Percentiles rank a stretch among this genome's conserved stretches.
Conservation (phyloP, 495 filamentous ascomycete species). For the Aspergillus olivimuriae region DNA sequence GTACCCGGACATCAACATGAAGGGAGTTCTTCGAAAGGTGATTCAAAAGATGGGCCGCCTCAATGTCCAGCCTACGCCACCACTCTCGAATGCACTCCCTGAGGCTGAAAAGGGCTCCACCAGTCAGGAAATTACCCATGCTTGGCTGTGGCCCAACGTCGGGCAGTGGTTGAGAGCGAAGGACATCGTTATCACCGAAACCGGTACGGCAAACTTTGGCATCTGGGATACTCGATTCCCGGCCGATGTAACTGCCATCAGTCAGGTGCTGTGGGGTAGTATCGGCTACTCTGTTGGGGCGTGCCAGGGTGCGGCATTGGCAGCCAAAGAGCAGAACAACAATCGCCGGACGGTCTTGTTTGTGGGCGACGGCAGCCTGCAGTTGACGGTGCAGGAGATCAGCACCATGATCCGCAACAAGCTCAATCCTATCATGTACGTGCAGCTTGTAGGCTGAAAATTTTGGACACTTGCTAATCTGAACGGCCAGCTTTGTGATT, state of each 20-base stretch:
- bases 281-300: conserved; percentile 81
- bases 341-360: conserved; percentile 72
- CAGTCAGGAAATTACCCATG: conserved; percentile 64
- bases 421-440: conserved; percentile 73
- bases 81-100: conserved; percentile 50
- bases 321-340: conserved; percentile 57
- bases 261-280: conserved; percentile 83
- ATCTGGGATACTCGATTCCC: conserved; percentile 87
- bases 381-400: conserved; percentile 80
- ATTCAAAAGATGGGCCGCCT: conserved; percentile 54
- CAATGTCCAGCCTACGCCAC: conserved; percentile 33
- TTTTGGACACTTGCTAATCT: too few relatives aligned
- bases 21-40: conserved; percentile 75
- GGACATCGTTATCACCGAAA: conserved; percentile 83
- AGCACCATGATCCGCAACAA: conserved; percentile 77
- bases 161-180: conserved; percentile 68
- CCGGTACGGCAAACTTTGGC: conserved; percentile 85
- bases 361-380: conserved; percentile 81
- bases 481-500: conserved; percentile 50
- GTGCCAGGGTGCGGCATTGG: conserved; percentile 69
- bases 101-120: conserved; percentile 41
- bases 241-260: conserved; percentile 63
- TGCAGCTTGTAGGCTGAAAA: conserved; percentile 1
- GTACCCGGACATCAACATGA: conserved; percentile 81
- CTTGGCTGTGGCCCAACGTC: conserved; percentile 79